Base-by-base conservation (phyloP, 2,329 filamentous ascomycete genomes). In the Pseudogymnoascus sp. region DNA sequence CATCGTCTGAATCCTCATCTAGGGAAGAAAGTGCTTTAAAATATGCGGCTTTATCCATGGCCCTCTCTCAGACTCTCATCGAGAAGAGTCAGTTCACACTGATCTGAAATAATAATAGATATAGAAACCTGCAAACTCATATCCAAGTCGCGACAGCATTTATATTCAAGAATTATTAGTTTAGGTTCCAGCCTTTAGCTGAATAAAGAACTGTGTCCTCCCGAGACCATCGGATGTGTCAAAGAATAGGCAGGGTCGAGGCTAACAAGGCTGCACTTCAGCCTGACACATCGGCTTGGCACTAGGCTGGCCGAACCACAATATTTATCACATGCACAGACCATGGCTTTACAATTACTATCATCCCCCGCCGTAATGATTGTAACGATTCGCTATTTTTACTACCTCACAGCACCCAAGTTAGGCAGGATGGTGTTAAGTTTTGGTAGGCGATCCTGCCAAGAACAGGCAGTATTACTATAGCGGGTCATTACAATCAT, bases 21-120 rank as follows among this genome's bases (percentile, higher is more conserved):
- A 71, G 63, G 7, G 65, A 60, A 35, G 67, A 66, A 36, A 71
- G 69, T 58, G 66, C 63, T 10, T 63, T 60, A 59, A 69, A 70
- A 59, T 63, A 70, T 40, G 40, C 21, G 35, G 41, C 61, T 33
- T 62, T 62, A 35, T 62, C 61, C 26, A 59, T 41, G 9, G 17
- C 33, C n/a, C 11, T 13, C 15, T 60, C 29, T 36, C n/a, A 39
- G 15, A 26, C 5, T 59, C 58, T 37, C 58, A 37, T 37, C 26
- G 29, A 44, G 58, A 26, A 44, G 58, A 17, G n/a, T 9, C 33
- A 33, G n/a, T 54, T 54, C 29, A 54, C 26, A 33, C 17, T 17
- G 17, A 17, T 17, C 47, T 29, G 8, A 54, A 50, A 50, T 9
- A 29, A 54, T 13, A 31, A 6, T 33, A 17, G 29, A 17, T 54